Base-by-base conservation (phyloP, 106 monocot species). In the Dendrobium officinale region DNA sequence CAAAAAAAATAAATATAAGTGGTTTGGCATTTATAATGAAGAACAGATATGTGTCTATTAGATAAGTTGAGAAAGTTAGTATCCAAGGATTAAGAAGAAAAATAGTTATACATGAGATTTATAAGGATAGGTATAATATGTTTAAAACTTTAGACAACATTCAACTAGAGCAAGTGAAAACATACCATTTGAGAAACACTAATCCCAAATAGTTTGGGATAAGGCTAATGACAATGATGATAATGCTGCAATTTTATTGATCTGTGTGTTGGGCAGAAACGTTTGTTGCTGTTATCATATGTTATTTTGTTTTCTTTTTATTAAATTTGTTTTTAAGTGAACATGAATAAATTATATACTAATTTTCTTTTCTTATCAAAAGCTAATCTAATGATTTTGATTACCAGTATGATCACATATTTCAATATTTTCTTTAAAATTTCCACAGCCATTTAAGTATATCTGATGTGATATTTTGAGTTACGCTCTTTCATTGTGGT, bases 401-500 rank as follows among this genome's bases (percentile, higher is more conserved):
- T 20, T 70, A 43, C 19, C 19, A 74, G 43, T 44, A 43, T 74
- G 11, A 8, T 20, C 20, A 74, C 74, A 74, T 42, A 31, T 70
- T 2, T 15, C 29, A 70, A 33, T 13, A 31, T 70, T 66, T 37
- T 22, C 41, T 31, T 79, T 44, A 16, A 33, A 29, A 33, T 72
- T 26, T 72, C 29, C 0, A 58, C 19, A 78, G 22, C 47, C 58
- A 61, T 54, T 18, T 80, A 10, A 31, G 42, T 73, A 49, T 51
- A 79, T 55, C 24, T 61, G 44, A 80, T 66, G 33, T 78, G 9
- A 70, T 79, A 45, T 70, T 18, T 24, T 56, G 40, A 55, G 81
- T 77, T 76, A 26, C 10, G 76, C 49, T 76, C 48, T 51, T 26
- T 76, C 13, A 19, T 27, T 49, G 76, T 49, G 20, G 22, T 78